Conservation (phyloP, 371 early-diverging fungal genomes). For the Rhizomucor pusillus region DNA sequence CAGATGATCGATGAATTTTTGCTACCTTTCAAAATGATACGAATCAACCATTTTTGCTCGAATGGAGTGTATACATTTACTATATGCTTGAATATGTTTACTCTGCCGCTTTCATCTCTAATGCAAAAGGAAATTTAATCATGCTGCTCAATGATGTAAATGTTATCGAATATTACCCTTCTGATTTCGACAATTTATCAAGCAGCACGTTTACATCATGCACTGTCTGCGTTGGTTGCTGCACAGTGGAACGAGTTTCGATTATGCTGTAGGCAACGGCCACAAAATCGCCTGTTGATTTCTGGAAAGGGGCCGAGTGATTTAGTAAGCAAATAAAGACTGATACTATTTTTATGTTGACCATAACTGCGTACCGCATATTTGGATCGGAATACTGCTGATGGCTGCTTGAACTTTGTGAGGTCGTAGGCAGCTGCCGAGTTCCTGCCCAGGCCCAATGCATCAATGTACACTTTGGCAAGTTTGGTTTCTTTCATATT, state of each 20-base stretch:
- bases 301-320: no score
- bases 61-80: slow-evolving; percentile 55
- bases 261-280: slow-evolving; percentile 49
- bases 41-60: slow-evolving; percentile 75
- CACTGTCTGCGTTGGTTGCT: slow-evolving; percentile 35
- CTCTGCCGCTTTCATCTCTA: slow-evolving; percentile 24
- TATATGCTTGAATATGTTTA: slow-evolving; percentile 48
- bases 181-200: slow-evolving; percentile 30
- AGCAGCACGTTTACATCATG: slow-evolving; percentile 45
- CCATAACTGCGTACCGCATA: slow-evolving; percentile 21
- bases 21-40: slow-evolving; percentile 70
- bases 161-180: slow-evolving; percentile 20
- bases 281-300: slow-evolving; percentile 51
- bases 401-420: slow-evolving; percentile 57
- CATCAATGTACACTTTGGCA: slow-evolving; percentile 61
- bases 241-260: slow-evolving; percentile 38
- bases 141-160: neutral
- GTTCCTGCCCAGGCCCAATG: slow-evolving; percentile 48
- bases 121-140: neutral
- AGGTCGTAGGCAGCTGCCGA: slow-evolving; percentile 57
- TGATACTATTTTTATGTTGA: slow-evolving; percentile 1
- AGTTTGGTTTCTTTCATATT: slow-evolving; percentile 67
- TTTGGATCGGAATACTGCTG: slow-evolving; percentile 18
- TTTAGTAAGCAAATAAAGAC: neutral
- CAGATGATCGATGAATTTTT: neutral